Evolutionary conservation across 2,329 filamentous ascomycete species (phyloP).

Genomic region (Xylaria sp.): DNA sequence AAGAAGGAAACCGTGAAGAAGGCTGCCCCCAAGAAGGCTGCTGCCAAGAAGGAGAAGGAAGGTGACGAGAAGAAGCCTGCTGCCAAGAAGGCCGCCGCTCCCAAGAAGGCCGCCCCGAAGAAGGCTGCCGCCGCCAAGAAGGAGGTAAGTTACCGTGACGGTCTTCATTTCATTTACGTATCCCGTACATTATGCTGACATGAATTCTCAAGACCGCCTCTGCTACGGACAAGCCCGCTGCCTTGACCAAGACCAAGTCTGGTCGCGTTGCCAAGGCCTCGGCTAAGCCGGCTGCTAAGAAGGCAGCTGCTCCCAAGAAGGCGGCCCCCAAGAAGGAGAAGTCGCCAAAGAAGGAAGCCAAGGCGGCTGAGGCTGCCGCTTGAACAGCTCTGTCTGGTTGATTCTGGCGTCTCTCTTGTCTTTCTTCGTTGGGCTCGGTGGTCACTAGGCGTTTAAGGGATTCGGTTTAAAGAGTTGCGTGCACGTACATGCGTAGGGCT

Average conservation of each 20-base stretch:
- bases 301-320: conserved; percentile 41
- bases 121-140: conserved; percentile 35
- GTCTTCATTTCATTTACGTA: not conserved
- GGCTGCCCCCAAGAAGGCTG: conserved; percentile 33
- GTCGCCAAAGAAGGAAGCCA: conserved; percentile 38
- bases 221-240: conserved; percentile 35
- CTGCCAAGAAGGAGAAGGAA: conserved; percentile 46
- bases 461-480: conserved; percentile 30
- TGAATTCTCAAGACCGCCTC: conserved; percentile 43
- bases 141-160: conserved; percentile 21
- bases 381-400: conserved; percentile 22
- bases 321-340: conserved; percentile 40
- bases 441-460: conserved; percentile 33
- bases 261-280: conserved; percentile 74
- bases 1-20: conserved; percentile 28
- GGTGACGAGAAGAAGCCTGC: conserved; percentile 58
- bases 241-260: conserved; percentile 65
- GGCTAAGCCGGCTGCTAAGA: conserved; percentile 36
- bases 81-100: conserved; percentile 73
- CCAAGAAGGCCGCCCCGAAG: conserved; percentile 41
- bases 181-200: conserved; percentile 13
- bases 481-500: conserved; percentile 24
- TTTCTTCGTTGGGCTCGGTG: conserved; percentile 27
- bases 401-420: conserved; percentile 32
- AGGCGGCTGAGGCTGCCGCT: conserved; percentile 27